Base-by-base conservation (phyloP, 2,329 filamentous ascomycete genomes). In the Trichoderma simmonsii region DNA sequence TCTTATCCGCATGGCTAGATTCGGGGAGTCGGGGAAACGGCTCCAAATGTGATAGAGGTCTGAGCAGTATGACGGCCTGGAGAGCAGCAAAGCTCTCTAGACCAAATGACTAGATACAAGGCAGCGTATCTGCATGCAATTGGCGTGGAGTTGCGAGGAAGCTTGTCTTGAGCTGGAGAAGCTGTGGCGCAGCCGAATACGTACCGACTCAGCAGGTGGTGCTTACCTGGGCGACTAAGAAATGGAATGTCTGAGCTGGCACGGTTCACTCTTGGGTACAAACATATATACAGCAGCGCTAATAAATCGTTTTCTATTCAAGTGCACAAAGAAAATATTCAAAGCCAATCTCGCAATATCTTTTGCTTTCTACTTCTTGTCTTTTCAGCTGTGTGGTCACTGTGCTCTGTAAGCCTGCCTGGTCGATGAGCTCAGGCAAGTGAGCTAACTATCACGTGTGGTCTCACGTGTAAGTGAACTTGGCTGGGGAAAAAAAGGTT, bases 1-100 rank as follows among this genome's bases (percentile, higher is more conserved):
- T 79, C 95, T 90, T 84, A 98, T 93, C 82, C 93, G 92, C 92
- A 97, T 96, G 71, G 76, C 73, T 70, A 14, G 36, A 28, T 8
- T 18, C 11, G 30, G 56, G 32, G 30, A n/a, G 30, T 36, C 43
- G 51, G 64, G 64, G 18, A 26, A 18, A 32, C 62, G 56, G 28
- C 62, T 48, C 59, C 36, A 60, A 15, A 63, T 30, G 15, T 48
- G 32, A 39, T 18, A 32, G 39, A n/a, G 2, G 32, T 28, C 24
- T 66, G 51, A 51, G 54, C 26, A 30, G 26, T 48, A 56, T 60
- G 51, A 26, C 14, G n/a, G 61, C 51, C 54, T 54, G 36, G 61
- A 71, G 61, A 65, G 69, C 54, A 15, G 61, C 69, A 60, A 59
- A 64, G 68, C 61, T 64, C 60, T 24, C 68, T 60, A 66, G 69